phyloP scores from a whole-genome alignment of 148 eudicot species.

The Nyssa sinensis region DNA sequence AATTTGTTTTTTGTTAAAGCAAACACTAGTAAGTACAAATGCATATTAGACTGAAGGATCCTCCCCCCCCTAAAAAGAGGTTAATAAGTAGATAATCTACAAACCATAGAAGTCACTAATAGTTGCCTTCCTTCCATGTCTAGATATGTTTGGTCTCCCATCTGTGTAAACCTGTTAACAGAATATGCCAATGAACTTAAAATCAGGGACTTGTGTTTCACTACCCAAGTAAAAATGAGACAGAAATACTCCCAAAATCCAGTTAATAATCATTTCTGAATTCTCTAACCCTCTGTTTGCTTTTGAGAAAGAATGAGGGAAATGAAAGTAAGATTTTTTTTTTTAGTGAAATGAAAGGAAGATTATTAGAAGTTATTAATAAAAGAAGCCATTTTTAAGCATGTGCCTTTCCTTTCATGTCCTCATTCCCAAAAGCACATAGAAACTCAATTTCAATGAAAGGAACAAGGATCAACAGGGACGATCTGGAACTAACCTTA shows the following conservation, averaged over 20 bases:
- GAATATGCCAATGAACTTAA: no score
- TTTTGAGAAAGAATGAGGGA: no score
- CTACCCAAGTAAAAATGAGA: not conserved
- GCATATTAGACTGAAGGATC: not conserved
- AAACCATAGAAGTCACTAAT: slow-evolving; percentile 70
- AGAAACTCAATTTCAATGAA: not conserved
- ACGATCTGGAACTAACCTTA: slow-evolving; percentile 36
- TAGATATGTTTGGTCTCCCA: slow-evolving; percentile 43
- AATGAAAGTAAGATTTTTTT: no score
- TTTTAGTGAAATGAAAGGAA: not conserved
- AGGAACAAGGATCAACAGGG: not conserved
- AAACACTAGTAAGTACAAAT: not conserved
- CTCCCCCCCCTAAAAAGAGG: not conserved
- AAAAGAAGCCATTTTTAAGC: not conserved
- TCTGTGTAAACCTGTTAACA: slow-evolving; percentile 47
- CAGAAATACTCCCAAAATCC: not conserved
- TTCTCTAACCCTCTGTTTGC: not conserved
- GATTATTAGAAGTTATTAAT: not conserved
- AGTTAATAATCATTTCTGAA: not conserved
- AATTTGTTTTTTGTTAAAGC: slow-evolving; percentile 3
- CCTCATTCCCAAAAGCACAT: not conserved
- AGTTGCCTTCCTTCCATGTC: slow-evolving; percentile 56
- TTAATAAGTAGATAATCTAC: slow-evolving; percentile 1
- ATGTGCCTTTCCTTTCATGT: not conserved
- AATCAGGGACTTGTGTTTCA: not conserved